phyloP scores from a whole-genome alignment of 1,139 yeast genomes.

The Hyphopichia pseudoburtonii region DNA sequence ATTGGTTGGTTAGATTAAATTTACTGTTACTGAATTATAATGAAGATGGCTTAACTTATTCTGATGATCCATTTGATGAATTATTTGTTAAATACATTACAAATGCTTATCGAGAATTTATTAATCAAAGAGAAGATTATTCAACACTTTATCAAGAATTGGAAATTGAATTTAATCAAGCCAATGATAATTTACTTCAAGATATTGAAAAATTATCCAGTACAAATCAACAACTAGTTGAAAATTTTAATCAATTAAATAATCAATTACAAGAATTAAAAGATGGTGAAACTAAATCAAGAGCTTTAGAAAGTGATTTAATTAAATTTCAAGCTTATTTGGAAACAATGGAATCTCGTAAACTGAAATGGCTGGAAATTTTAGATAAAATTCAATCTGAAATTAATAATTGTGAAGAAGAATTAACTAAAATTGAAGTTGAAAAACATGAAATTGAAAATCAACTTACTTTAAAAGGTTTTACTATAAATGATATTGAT shows the following conservation, averaged over 20 bases:
- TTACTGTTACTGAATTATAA: conserved; percentile 46
- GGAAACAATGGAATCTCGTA: conserved; percentile 62
- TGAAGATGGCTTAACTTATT: conserved; percentile 23
- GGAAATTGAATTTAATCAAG: conserved; percentile 48
- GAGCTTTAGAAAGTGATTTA: conserved; percentile 71
- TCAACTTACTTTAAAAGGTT: conserved; percentile 53
- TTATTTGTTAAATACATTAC: conserved; percentile 67
- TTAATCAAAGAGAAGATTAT: conserved; percentile 64
- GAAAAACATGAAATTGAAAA: conserved; percentile 49
- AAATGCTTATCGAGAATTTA: conserved; percentile 65
- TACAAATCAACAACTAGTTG: conserved; percentile 44
- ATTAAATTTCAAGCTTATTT: conserved; percentile 70
- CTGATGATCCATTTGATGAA: conserved; percentile 51
- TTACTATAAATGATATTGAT: conserved; percentile 63
- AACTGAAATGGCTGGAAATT: conserved; percentile 61
- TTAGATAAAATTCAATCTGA: conserved; percentile 57
- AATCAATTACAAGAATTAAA: conserved; percentile 29
- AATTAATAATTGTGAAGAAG: conserved; percentile 45
- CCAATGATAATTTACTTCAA: conserved; percentile 33
- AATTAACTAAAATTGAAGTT: conserved; percentile 39
- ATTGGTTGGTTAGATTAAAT: conserved; percentile 71
- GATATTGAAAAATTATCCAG: conserved; percentile 41
- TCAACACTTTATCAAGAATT: conserved; percentile 55
- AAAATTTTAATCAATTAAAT: conserved; percentile 23
- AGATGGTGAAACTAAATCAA: conserved; percentile 55